phyloP scores from a whole-genome alignment of 495 filamentous ascomycete genomes.

The Penicillium atrosanguineum region DNA sequence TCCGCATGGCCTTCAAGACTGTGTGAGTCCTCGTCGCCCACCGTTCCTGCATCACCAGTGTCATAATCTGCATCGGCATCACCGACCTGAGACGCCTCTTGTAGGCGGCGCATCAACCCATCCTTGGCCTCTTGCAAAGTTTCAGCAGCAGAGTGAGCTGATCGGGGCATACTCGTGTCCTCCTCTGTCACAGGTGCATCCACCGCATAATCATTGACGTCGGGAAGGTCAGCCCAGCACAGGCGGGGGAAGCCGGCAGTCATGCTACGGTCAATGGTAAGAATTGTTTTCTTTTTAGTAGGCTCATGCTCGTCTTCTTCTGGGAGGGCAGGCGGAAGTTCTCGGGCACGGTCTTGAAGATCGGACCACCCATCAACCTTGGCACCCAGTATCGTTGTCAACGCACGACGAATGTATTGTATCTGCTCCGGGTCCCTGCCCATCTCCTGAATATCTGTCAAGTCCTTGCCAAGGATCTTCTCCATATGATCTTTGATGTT shows the following conservation, averaged over 20 bases:
- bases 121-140: constrained; percentile 56
- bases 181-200: constrained; percentile 44
- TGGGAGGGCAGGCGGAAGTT: constrained; percentile 38
- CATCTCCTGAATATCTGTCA: constrained; percentile 50
- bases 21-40: constrained; percentile 48
- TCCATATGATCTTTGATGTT: constrained; percentile 54
- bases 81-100: constrained; percentile 46
- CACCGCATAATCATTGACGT: constrained; percentile 41
- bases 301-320: constrained; percentile 33
- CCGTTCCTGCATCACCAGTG: constrained; percentile 46
- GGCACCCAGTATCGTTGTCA: constrained; percentile 46
- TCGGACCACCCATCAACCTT: constrained; percentile 50
- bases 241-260: constrained; percentile 45
- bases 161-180: constrained; percentile 52
- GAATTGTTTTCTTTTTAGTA: constrained; percentile 41
- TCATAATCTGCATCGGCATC: constrained; percentile 47
- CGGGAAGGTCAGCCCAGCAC: constrained; percentile 49
- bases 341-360: constrained; percentile 43
- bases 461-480: constrained; percentile 43
- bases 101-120: constrained; percentile 57
- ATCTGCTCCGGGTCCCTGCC: constrained; percentile 47
- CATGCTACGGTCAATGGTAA: constrained; percentile 45
- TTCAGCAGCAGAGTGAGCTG: constrained; percentile 52
- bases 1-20: constrained; percentile 47
- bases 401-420: constrained; percentile 45